Base-by-base conservation (phyloP, 257 asterid species). In the Nicotiana sylvestris region DNA sequence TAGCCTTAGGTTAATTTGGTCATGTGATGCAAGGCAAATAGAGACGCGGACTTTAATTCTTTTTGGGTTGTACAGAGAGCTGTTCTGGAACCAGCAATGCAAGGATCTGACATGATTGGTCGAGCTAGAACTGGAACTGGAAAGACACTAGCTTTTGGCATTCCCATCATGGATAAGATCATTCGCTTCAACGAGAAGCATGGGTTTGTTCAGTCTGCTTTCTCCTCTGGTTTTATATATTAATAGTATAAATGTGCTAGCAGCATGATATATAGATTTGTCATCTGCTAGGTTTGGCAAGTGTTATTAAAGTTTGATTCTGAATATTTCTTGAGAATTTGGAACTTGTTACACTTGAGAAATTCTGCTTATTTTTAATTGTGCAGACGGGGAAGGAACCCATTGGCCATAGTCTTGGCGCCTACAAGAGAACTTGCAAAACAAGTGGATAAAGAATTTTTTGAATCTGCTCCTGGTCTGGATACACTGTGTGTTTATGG, bases 41-140 rank as follows among this genome's bases (percentile, higher is more conserved):
- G 33, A 21, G 30, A 7, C 15, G 37, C 13, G 4, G 65, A 46
- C 67, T 67, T 62, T n/a, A 33, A n/a, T 58, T 60, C 9, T 66
- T 72, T 81, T 76, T 43, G 80, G 82, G 61, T 29, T 80, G 62
- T 86, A 66, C 89, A 96, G 98, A 92, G 90, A 83, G 99, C 97
- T 66, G 99, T 96, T 80, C 81, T 96, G 81, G 98, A 92, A 81
- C 99, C 99, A 5, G 99, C 98, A 35, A 93, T 94, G 98, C 90
- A 91, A 85, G 99, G 99, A 17, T 92, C 91, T 1, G 98, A 96
- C 83, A 90, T 96, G 98, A 96, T 96, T 62, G 98, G 98, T 81
- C 91, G 99, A 56, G 99, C 98, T 77, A 89, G 97, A 86, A 94
- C 98, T 0, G 99, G 98, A 82, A 96, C 99, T 0, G 99, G 99